phyloP scores from a whole-genome alignment of 2,329 filamentous ascomycete genomes.

The Gremmenia infestans region DNA sequence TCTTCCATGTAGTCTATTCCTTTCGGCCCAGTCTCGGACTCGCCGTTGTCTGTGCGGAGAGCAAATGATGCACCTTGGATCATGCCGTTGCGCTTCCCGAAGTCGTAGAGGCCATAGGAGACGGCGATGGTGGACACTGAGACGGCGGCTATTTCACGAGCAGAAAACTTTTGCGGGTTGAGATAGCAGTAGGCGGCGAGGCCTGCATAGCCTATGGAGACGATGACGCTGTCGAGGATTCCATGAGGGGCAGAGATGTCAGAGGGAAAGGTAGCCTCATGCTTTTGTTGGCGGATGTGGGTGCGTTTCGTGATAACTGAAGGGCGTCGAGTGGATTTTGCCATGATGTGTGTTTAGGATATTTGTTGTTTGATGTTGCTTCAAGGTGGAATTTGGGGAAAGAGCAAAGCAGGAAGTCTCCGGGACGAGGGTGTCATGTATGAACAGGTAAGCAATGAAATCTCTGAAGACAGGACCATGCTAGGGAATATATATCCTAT shows the following conservation, averaged over 20 bases:
- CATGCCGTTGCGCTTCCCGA: conserved; percentile 10
- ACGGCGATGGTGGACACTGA: conserved; percentile 6
- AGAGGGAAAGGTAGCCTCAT: background rate
- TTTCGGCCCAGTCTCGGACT: too few relatives aligned
- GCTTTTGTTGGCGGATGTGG: conserved; percentile 10
- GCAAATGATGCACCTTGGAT: conserved; percentile 10
- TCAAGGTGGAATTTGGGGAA: background rate
- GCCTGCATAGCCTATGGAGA: conserved; percentile 8
- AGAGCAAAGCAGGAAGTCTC: too few relatives aligned
- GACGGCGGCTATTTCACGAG: conserved; percentile 7
- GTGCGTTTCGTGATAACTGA: conserved; percentile 13
- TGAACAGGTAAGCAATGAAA: too few relatives aligned
- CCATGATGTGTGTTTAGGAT: background rate
- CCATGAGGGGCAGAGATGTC: conserved; percentile 1
- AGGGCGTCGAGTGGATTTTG: conserved; percentile 2
- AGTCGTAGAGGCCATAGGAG: conserved; percentile 9
- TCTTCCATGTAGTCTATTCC: conserved; percentile 2
- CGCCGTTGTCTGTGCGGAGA: background rate
- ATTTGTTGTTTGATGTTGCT: too few relatives aligned
- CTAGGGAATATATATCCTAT: too few relatives aligned
- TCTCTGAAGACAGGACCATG: too few relatives aligned
- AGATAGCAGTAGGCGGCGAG: conserved; percentile 7
- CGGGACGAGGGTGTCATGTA: too few relatives aligned
- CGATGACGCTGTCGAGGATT: conserved; percentile 7
- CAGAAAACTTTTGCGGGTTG: conserved; percentile 1